A percentile compares a stretch with the other conserved stretches of the same genome.
Evolutionary conservation across 495 filamentous ascomycete genomes (phyloP).

Genomic region (Podospora comata): DNA sequence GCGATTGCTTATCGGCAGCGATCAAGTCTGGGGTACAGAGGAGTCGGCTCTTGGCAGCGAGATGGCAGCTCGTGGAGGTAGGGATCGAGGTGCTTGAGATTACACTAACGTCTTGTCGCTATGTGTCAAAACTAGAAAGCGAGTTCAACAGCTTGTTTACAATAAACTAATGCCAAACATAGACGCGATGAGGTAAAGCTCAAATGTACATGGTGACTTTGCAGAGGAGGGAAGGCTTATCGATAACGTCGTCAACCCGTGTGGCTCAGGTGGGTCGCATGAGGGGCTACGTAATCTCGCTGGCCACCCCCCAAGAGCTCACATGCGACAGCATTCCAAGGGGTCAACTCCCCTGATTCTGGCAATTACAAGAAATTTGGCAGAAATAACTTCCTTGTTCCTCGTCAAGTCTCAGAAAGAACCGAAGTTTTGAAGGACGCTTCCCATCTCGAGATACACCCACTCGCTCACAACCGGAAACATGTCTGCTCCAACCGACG

Average conservation of each 20-base stretch:
- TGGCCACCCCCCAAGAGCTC: constrained; percentile 11
- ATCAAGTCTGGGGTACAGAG: neutral
- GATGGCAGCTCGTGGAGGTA: constrained; percentile 3
- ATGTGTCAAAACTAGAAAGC: too few species aligned
- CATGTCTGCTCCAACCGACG: constrained; percentile 44
- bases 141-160: too few species aligned
- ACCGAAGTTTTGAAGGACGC: neutral
- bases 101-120: neutral
- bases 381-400: neutral
- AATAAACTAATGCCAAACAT: too few species aligned
- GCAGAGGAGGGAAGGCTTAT: constrained; percentile 13
- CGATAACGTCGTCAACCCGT: constrained; percentile 19
- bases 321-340: constrained; percentile 24
- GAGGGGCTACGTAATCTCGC: constrained; percentile 30
- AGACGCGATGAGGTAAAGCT: neutral
- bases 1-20: constrained; percentile 4
- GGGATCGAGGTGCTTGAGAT: neutral
- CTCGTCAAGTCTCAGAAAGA: neutral
- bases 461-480: neutral
- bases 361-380: constrained; percentile 7
- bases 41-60: constrained; percentile 5
- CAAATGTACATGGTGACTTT: neutral
- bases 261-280: constrained; percentile 22
- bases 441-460: neutral
- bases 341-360: constrained; percentile 11